Evolutionary conservation across 148 eudicot species (phyloP).

Genomic region (Pharnaceum exiguum): DNA sequence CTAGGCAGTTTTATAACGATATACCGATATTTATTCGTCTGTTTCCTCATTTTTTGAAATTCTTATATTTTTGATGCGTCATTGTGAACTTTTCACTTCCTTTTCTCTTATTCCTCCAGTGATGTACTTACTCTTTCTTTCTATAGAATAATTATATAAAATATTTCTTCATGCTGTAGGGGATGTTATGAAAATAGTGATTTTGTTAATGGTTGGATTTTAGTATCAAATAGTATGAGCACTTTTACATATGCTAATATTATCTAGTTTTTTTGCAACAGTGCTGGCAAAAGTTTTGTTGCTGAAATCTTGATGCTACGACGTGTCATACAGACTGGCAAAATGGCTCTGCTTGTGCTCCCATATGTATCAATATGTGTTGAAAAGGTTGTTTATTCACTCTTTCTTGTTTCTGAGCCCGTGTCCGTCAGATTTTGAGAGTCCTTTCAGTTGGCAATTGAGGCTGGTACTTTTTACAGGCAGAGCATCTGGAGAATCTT

Average conservation of each 20-base stretch:
- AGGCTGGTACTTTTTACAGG: conserved; percentile 34
- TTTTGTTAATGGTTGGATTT: too few relatives aligned
- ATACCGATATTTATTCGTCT: too few relatives aligned
- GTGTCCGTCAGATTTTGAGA: background rate
- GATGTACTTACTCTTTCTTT: too few relatives aligned
- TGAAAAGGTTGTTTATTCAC: conserved; percentile 62
- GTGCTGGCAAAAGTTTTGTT: conserved; percentile 99
- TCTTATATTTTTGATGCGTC: too few relatives aligned
- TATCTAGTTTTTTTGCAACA: conserved; percentile 30
- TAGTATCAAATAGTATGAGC: too few relatives aligned
- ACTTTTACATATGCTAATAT: conserved; percentile 3
- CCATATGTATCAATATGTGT: conserved; percentile 98
- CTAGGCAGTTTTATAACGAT: too few relatives aligned
- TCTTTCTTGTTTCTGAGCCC: background rate
- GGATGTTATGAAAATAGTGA: too few relatives aligned
- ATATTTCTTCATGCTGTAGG: too few relatives aligned
- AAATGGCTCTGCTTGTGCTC: conserved; percentile 93
- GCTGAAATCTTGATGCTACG: conserved; percentile 95
- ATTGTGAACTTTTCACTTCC: too few relatives aligned
- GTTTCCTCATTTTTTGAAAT: too few relatives aligned
- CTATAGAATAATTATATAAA: too few relatives aligned
- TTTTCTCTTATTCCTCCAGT: too few relatives aligned
- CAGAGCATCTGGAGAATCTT: conserved; percentile 89
- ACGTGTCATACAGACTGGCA: conserved; percentile 62
- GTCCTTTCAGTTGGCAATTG: background rate